Evolutionary conservation across 257 asterid species (phyloP).

Genomic region (Fraxinus pennsylvanica): DNA sequence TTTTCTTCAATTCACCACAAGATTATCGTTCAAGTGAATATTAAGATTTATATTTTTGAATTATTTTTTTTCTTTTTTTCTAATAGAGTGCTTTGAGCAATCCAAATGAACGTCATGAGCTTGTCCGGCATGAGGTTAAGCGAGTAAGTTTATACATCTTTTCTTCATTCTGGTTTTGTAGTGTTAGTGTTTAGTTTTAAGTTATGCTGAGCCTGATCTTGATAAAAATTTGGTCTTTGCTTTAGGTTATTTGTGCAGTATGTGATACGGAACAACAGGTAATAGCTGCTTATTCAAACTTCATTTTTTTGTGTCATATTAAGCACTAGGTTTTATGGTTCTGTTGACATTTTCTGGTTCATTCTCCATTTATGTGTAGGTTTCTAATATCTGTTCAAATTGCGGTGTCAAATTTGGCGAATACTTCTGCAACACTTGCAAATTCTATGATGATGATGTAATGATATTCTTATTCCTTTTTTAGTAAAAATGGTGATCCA

Average conservation of each 20-base stretch:
- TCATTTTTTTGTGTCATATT: conserved; percentile 8
- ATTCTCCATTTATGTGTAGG: conserved; percentile 39
- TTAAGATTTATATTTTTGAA: neutral
- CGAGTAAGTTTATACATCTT: conserved; percentile 36
- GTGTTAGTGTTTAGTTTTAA: neutral
- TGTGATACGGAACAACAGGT: conserved; percentile 65
- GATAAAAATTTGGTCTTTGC: neutral
- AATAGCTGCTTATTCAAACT: neutral
- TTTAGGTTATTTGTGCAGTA: conserved; percentile 63
- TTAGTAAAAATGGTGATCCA: neutral
- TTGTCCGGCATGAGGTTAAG: conserved; percentile 77
- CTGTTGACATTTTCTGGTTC: conserved; percentile 15
- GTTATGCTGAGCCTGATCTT: neutral
- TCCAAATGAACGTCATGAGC: conserved; percentile 79
- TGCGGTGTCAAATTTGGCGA: conserved; percentile 88
- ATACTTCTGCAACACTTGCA: conserved; percentile 80
- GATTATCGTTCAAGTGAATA: conserved; percentile 1
- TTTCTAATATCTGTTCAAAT: conserved; percentile 55
- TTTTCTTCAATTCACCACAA: neutral
- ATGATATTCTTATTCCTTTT: conserved; percentile 23
- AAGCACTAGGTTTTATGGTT: conserved; percentile 8
- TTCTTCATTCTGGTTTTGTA: neutral
- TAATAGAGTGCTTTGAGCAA: conserved; percentile 56
- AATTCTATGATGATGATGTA: conserved; percentile 84
- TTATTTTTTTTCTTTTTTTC: conserved; percentile 6